These are phyloP conservation scores for Phytopythium ostracodes DNA, from an alignment of 352 stramenopile genomes.

Conservation along the genomic window DNA sequence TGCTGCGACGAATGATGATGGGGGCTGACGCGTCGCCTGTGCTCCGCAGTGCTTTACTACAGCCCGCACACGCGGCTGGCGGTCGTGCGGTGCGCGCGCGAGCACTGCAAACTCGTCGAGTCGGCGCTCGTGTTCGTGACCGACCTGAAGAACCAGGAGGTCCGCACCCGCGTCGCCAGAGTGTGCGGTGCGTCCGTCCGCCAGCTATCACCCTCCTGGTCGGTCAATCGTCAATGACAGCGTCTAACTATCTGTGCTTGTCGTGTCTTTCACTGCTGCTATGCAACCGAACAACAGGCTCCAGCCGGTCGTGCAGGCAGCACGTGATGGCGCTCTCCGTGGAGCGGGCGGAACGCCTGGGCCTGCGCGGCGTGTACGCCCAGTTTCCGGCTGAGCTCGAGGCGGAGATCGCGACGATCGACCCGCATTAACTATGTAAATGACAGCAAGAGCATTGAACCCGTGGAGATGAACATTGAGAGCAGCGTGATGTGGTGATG, in stretches of 20 bases:
- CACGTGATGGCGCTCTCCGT: slow-evolving; percentile 48
- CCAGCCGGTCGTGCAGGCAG: slow-evolving; percentile 44
- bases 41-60: slow-evolving; percentile 58
- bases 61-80: slow-evolving; percentile 46
- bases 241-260: not conserved
- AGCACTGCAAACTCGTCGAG: slow-evolving; percentile 72
- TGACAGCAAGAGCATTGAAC: no score
- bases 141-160: slow-evolving; percentile 48
- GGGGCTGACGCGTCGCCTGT: not conserved
- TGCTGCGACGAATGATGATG: not conserved
- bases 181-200: slow-evolving; percentile 51
- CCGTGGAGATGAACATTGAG: not conserved
- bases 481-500: not conserved
- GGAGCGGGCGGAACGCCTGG: slow-evolving; percentile 40
- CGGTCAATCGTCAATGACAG: not conserved
- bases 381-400: slow-evolving; percentile 39
- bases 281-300: slow-evolving; percentile 30
- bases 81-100: slow-evolving; percentile 58
- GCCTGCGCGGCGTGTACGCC: slow-evolving; percentile 29
- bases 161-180: slow-evolving; percentile 55
- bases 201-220: no score
- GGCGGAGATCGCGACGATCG: slow-evolving; percentile 48
- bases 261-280: no score
- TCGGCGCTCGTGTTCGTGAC: slow-evolving; percentile 73
- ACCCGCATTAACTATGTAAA: slow-evolving; percentile 32